Base-by-base conservation (phyloP, 768 basidiomycete genomes). In the Cyathus striatus region DNA sequence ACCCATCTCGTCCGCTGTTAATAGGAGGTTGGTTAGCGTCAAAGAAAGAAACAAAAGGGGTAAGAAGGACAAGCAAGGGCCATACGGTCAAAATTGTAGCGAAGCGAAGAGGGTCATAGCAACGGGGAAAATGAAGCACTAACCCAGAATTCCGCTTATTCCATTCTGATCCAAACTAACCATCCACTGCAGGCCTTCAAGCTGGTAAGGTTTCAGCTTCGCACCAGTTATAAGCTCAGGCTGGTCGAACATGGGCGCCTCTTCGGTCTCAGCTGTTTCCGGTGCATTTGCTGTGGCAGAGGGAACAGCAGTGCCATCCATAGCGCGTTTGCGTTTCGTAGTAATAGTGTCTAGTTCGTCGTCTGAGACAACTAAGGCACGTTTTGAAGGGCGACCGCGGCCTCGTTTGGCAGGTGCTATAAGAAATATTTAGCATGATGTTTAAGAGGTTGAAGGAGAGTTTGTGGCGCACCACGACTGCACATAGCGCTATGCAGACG, bases 121-220 rank as follows among this genome's bases (percentile, higher is more conserved):
- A 32, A 16, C 12, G 16, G 16, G 17, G 13, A 12, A 32, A 32
- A 32, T 3, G 30, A 32, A 32, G 30, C 17, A 58, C 75, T 25
- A 46, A 86, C 84, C 86, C 30, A 90, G 52, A 45, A 90, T 90
- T 1, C 88, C 88, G 1, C 81, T 83, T 17, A 90, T 84, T 1
- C 88, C 88, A 52, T 91, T 92, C 61, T 87, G 78, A 58, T 90
- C 84, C 13, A 96, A 63, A 9, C 82, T 82, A 1, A 87, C 83
- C 88, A 96, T 88, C 95, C 95, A 97, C 48, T 94, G 88, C 13
- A 96, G 76, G 0, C 95, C 95, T 40, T 93, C 89, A 2, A 97
- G 75, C 58, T 99, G 95, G 58, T 96, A 97, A 24, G 84, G 76
- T 56, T 92, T 91, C 47, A 98, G 62, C 44, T 68, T 86, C 0